Base-by-base conservation (phyloP, 2,329 filamentous ascomycete genomes). In the Cladosporium phlei region DNA sequence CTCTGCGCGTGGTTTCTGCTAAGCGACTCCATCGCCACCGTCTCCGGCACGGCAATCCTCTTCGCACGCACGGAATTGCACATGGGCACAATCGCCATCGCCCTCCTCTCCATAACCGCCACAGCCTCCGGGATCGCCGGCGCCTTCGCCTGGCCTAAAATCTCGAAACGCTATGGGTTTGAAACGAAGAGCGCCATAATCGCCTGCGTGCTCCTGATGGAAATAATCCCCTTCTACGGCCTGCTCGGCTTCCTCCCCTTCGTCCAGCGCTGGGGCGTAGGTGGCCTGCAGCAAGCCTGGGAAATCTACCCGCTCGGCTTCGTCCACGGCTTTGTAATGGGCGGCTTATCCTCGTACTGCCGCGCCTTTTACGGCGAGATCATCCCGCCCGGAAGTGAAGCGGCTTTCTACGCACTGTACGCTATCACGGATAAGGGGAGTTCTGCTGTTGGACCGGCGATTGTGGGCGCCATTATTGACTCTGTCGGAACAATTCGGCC, bases 351-450 rank as follows among this genome's bases (percentile, higher is more conserved):
- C 34, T 85, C 85, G 9, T 95, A 96, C 66, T 95, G 90, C 61
- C 84, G 91, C 16, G 88, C 87, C 32, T 78, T 96, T 12, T 97
- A 87, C 61, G 88, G 88, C 8, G 86, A 94, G 60, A 77, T 96
- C 47, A 93, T 97, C 42, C 91, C 91, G 1, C 87, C 88, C 0
- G 90, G 90, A 5, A 90, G 85, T 12, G 91, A 97, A 68, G 88
- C 90, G 0, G 88, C 90, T 0, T 96, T 97, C 60, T 96, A 93
- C 62, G 89, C 90, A 0, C 73, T 96, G 2, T 96, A 95, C 63
- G 90, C 91, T 30, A 94, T 96, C 50, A 96, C 91, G 1, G 91
- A 97, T 65, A 97, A 96, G 66, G 89, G 89, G 0, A 93, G 86
- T 16, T 93, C 86, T 60, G 78, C 95, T 2, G 91, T 96, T 62